Evolutionary conservation across 192 early-diverging fungal species (phyloP).

Genomic region (Backusella australiensis): DNA sequence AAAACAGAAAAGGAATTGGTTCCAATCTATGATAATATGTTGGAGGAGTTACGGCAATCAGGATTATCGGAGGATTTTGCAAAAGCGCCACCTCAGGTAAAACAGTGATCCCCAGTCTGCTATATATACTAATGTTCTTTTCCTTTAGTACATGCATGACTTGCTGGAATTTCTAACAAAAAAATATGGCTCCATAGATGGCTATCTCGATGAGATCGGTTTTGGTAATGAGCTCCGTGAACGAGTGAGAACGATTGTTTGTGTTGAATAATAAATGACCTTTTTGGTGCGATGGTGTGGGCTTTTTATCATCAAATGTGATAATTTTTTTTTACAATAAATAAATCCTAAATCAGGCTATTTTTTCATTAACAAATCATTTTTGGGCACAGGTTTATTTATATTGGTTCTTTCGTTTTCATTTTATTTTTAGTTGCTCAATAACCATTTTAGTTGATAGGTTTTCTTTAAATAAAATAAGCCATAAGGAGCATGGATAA

Average conservation of each 20-base stretch:
- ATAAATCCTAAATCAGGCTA: neutral
- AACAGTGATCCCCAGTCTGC: neutral
- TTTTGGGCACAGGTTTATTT: neutral
- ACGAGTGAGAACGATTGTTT: slow-evolving; percentile 16
- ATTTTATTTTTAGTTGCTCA: neutral
- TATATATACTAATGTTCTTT: neutral
- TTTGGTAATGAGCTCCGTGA: slow-evolving; percentile 17
- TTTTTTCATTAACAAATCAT: neutral
- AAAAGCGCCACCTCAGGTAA: slow-evolving; percentile 48
- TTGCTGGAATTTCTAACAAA: slow-evolving; percentile 13
- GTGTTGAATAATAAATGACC: neutral
- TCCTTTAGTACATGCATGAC: slow-evolving; percentile 22
- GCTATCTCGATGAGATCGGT: slow-evolving; percentile 17
- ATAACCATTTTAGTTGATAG: no score
- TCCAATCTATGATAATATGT: slow-evolving; percentile 44
- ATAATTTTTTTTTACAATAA: neutral
- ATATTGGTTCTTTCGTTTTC: neutral
- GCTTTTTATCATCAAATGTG: neutral
- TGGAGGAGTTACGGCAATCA: slow-evolving; percentile 47
- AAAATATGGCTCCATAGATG: slow-evolving; percentile 15
- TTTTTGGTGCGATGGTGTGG: neutral
- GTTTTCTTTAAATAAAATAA: neutral
- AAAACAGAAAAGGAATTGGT: slow-evolving; percentile 43
- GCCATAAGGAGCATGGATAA: neutral
- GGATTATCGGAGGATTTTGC: slow-evolving; percentile 53